Percentiles rank a stretch among this genome's conserved stretches.
These are phyloP conservation scores for Metarhizium brunneum DNA, from an alignment of 2,329 filamentous ascomycete genomes.

Conservation along the genomic window DNA sequence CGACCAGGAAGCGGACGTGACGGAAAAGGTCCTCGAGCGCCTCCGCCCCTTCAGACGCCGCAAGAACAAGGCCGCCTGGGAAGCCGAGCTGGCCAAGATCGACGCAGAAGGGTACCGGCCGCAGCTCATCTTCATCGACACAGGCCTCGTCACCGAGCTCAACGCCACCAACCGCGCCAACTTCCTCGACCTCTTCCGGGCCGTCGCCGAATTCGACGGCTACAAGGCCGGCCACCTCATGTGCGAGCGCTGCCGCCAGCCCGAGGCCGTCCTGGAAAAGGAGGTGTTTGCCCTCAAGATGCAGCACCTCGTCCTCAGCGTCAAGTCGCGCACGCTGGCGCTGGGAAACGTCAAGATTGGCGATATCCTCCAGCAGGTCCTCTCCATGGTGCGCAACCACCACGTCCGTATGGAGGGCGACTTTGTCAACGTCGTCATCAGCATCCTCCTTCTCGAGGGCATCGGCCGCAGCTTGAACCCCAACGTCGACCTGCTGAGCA, in stretches of 20 bases:
- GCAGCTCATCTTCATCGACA: constrained; percentile 95
- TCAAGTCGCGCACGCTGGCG: constrained; percentile 85
- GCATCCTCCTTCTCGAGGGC: constrained; percentile 85
- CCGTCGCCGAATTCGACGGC: constrained; percentile 92
- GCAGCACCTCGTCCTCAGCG: constrained; percentile 87
- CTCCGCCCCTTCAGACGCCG: constrained; percentile 60
- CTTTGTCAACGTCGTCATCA: constrained; percentile 96
- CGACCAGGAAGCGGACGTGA: constrained; percentile 60
- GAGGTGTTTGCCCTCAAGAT: constrained; percentile 93
- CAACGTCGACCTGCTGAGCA: constrained; percentile 73
- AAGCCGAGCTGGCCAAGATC: constrained; percentile 62
- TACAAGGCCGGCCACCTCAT: constrained; percentile 92
- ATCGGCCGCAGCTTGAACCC: constrained; percentile 86
- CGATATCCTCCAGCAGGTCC: constrained; percentile 82
- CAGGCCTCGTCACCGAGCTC: constrained; percentile 87
- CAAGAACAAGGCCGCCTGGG: constrained; percentile 62
- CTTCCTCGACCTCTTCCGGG: constrained; percentile 91
- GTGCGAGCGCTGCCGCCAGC: constrained; percentile 90
- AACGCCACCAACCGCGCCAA: constrained; percentile 80
- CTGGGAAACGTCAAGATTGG: constrained; percentile 93
- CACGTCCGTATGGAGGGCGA: constrained; percentile 94
- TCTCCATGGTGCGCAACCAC: constrained; percentile 83
- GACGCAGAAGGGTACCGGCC: constrained; percentile 84
- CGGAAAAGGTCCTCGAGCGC: constrained; percentile 74
- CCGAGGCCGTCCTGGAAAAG: constrained; percentile 76